Evolutionary conservation across 2,329 filamentous ascomycete genomes (phyloP).

Genomic region (Huntiella abstrusa): DNA sequence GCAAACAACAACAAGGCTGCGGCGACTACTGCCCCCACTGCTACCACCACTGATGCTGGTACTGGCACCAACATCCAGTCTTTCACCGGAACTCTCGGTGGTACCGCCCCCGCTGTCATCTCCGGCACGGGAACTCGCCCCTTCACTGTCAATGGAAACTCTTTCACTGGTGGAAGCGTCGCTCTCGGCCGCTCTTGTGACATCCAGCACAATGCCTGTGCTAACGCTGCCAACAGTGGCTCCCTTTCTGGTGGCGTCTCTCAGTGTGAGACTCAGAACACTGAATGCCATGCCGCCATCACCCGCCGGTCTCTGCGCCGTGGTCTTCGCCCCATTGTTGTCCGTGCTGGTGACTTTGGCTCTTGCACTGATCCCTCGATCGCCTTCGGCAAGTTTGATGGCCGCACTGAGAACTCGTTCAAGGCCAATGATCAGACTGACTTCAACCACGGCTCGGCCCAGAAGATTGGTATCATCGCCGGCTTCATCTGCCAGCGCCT

Average conservation of each 20-base stretch:
- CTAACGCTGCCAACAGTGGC: constrained; percentile 28
- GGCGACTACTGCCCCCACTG: constrained; percentile 3
- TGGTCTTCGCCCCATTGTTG: constrained; percentile 3
- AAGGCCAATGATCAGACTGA: constrained; percentile 21
- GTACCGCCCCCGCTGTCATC: constrained; percentile 23
- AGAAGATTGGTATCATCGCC: constrained; percentile 22
- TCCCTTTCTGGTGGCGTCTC: constrained; percentile 15
- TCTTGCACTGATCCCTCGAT: constrained; percentile 29
- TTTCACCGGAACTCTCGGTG: constrained; percentile 26
- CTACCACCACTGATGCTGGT: constrained; percentile 7
- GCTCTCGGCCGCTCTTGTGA: constrained; percentile 30
- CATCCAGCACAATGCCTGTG: constrained; percentile 31
- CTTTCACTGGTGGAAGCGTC: constrained; percentile 29
- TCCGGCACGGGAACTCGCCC: constrained; percentile 20
- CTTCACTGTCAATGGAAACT: constrained; percentile 34
- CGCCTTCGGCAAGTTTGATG: constrained; percentile 28
- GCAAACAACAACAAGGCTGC: constrained; percentile 1
- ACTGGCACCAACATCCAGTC: constrained; percentile 23
- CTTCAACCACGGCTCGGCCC: constrained; percentile 34
- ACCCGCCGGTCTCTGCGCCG: constrained; percentile 11
- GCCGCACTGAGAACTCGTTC: constrained; percentile 25
- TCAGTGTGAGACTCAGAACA: constrained; percentile 25
- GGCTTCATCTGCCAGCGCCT: constrained; percentile 29
- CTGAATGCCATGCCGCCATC: constrained; percentile 18
- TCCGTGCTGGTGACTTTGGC: constrained; percentile 19